Evolutionary conservation across 768 basidiomycete genomes (phyloP), one percentile per base, ranked within the genome.

Genomic region (Termitomyces sp.): DNA sequence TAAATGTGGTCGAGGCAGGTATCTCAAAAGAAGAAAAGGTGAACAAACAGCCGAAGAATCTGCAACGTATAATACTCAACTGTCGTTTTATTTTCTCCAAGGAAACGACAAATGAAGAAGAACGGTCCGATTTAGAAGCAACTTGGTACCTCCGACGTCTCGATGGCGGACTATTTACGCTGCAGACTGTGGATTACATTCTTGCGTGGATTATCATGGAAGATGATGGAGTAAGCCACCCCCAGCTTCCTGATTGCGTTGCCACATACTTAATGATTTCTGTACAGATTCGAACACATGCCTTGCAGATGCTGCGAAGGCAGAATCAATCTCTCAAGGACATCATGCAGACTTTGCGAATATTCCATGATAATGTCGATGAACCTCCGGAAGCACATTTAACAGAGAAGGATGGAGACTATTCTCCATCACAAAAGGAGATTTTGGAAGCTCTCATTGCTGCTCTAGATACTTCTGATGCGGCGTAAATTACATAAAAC

Each of bases 181-280:
- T 98, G 7, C 96, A 98, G 64, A 93, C 87, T 16, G 82, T 93
- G 38, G 96, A 98, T 68, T 98, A 95, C 62, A 89, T 98, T 56
- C 71, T 98, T 36, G 94, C 90, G 5, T 99, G 97, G 97, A 71
- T 98, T 25, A 81, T 85, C 52, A 95, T 98, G 94, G 97, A 99
- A 71, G 96, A 98, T 62, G 96, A 98, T 63, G 97, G 96, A 35
- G 97, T 97, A 73, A 53, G 90, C 15, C 25, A 39, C 22, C 2
- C 22, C 70, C 4, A 0, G 56, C 13, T 57, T 40, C 23, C 40
- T 41, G 18, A 27, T 7, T 33, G 2, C 23, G 33, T 45, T 54
- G 45, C 43, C 15, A 23, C 32, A 45, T 36, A 54, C 10, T 32
- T 10, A 32, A 6, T 32, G 11, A 15, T 49, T 20, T 27, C 3